Percentiles rank a stretch among this genome's conserved stretches.
Conservation (phyloP, 2,329 filamentous ascomycete genomes). For the Diaporthe velutina region DNA sequence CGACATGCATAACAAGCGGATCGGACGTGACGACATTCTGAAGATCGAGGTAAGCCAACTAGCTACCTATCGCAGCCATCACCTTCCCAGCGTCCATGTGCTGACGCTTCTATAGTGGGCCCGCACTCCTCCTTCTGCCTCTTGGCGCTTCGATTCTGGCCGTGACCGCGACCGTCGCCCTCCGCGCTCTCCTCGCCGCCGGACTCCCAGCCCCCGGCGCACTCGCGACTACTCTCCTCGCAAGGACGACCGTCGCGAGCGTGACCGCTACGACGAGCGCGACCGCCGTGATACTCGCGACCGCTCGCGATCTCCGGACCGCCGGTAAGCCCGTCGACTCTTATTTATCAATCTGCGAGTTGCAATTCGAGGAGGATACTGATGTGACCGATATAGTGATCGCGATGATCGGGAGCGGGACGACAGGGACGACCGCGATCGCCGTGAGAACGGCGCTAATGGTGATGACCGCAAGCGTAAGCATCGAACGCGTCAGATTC, state of each 20-base stretch:
- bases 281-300: conserved; percentile 79
- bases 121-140: conserved; percentile 95
- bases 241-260: conserved; percentile 87
- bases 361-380: conserved; percentile 60
- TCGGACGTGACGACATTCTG: conserved; percentile 92
- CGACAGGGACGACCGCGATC: conserved; percentile 79
- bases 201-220: conserved; percentile 84
- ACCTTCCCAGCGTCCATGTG: conserved; percentile 33
- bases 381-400: conserved; percentile 52
- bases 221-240: conserved; percentile 84
- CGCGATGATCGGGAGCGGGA: conserved; percentile 69
- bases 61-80: conserved; percentile 8
- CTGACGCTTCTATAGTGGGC: conserved; percentile 80
- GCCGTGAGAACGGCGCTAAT: conserved; percentile 82
- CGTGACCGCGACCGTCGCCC: conserved; percentile 77
- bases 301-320: conserved; percentile 79
- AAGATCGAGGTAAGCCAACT: conserved; percentile 88
- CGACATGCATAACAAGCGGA: conserved; percentile 99
- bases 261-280: conserved; percentile 83
- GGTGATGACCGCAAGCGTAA: conserved; percentile 92
- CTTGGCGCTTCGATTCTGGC: conserved; percentile 97
- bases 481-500: conserved; percentile 48
- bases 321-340: conserved; percentile 57
- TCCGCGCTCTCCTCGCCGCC: conserved; percentile 72
- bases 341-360: background rate